Percentiles rank a stretch among this genome's conserved stretches.
Conservation (phyloP, 805 yeast genomes). For the Torulaspora franciscae region DNA sequence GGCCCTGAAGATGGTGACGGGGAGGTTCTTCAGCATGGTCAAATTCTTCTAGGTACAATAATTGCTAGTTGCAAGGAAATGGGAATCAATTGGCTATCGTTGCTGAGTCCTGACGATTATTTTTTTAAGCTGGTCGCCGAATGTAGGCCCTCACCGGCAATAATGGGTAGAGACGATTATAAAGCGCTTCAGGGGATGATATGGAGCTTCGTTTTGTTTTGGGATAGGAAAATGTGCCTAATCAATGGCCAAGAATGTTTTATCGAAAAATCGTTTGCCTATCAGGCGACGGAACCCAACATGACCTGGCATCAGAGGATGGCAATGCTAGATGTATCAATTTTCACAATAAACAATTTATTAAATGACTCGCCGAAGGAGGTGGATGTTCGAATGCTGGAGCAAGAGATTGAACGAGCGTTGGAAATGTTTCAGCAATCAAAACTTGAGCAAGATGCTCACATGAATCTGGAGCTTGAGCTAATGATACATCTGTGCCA, state of each 20-base stretch:
- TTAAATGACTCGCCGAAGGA: constrained; percentile 22
- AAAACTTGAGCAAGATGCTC: constrained; percentile 4
- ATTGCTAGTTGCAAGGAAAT: constrained; percentile 29
- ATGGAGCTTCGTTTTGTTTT: constrained; percentile 28
- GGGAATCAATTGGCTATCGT: constrained; percentile 29
- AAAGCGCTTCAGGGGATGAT: constrained; percentile 18
- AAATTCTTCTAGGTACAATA: constrained; percentile 29
- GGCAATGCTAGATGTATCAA: constrained; percentile 17
- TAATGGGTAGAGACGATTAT: constrained; percentile 18
- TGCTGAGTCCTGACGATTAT: constrained; percentile 15
- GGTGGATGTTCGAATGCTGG: constrained; percentile 17
- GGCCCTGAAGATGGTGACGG: constrained; percentile 36
- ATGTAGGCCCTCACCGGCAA: constrained; percentile 20
- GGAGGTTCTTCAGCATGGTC: constrained; percentile 26
- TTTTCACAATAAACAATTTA: constrained; percentile 18
- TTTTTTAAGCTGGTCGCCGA: constrained; percentile 18
- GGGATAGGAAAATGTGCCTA: constrained; percentile 32
- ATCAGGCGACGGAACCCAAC: constrained; percentile 5
- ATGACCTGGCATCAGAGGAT: constrained; percentile 23
- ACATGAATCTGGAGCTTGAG: constrained; percentile 21
- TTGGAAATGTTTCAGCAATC: constrained; percentile 9
- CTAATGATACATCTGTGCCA: constrained; percentile 22
- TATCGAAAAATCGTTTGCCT: constrained; percentile 23
- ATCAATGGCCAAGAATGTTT: constrained; percentile 31
- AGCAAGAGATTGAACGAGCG: constrained; percentile 12